Evolutionary conservation across 352 stramenopile species (phyloP), one percentile per base, ranked within the genome.

Genomic region (Pythium dissimile): DNA sequence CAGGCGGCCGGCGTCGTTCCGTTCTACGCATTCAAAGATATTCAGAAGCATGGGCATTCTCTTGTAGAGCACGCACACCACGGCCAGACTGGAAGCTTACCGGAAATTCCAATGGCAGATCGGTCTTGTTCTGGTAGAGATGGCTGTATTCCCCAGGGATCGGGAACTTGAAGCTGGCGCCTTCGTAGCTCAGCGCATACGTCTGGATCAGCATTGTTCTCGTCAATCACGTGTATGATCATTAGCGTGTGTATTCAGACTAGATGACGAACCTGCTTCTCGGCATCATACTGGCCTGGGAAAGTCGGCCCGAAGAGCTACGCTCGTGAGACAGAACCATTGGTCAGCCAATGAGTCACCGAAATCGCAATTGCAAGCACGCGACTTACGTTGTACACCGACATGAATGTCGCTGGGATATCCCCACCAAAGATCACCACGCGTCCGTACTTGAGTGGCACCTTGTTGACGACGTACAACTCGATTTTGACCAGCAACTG

Each of bases 291-390:
- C 11, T 74, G 69, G 3, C 85, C 85, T 23, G 85, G 85, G 39
- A 89, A 92, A n/a, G 85, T 94, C 15, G 85, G 85, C 11, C 85
- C 85, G 45, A 94, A 92, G 26, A 94, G 63, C 85, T 94, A 37
- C 46, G 20, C 24, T 16, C 38, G n/a, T n/a, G 38, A 0, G 21
- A 46, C 30, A 57, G 4, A 7, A 18, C 30, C 12, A 21, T 15
- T 10, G 34, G 46, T 53, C 24, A 53, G 46, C 18, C 8, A 44
- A 46, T 5, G 8, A 26, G 18, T 28, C 28, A 2, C 13, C 27
- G 42, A 4, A 9, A 58, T 16, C 12, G 44, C 26, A 28, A 16
- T 5, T 38, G 9, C 3, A 45, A 30, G 7, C 23, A 15, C 11
- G 5, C 41, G 37, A 54, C 67, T 30, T 69, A 94, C 85, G 43